phyloP scores from a whole-genome alignment of 164 flowering plant species.

The Stephania yunnanensis region DNA sequence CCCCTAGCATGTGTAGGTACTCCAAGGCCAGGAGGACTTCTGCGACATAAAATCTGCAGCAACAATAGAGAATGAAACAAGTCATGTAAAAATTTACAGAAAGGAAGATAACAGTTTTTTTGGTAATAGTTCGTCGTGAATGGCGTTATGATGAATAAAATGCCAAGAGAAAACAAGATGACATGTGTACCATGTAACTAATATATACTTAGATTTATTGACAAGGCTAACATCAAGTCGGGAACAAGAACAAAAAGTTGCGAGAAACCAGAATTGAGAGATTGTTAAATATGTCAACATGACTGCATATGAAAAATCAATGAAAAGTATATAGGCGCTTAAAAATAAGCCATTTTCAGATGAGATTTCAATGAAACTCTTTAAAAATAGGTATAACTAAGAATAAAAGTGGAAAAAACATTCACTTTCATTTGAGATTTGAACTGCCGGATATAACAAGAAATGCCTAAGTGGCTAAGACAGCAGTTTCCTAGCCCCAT shows the following conservation, averaged over 20 bases:
- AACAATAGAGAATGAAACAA: slow-evolving; percentile 3
- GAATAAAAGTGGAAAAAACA: too few species aligned
- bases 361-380: too few species aligned
- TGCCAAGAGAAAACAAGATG: too few species aligned
- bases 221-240: background rate
- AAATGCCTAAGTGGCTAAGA: background rate
- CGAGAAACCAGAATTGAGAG: background rate
- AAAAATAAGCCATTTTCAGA: too few species aligned
- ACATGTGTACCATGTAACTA: too few species aligned
- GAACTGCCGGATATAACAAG: background rate
- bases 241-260: background rate
- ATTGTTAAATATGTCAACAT: background rate
- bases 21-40: slow-evolving; percentile 86
- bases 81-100: background rate
- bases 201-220: background rate
- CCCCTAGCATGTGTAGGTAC: slow-evolving; percentile 92
- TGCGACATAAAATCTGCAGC: slow-evolving; percentile 76
- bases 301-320: background rate
- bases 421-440: too few species aligned
- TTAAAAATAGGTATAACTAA: too few species aligned
- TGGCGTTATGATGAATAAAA: too few species aligned
- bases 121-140: too few species aligned
- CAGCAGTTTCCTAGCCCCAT: too few species aligned
- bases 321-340: background rate
- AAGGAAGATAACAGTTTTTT: background rate